These are phyloP conservation scores for Blastocystis sp. DNA, from an alignment of 352 stramenopile genomes.

Conservation along the genomic window DNA sequence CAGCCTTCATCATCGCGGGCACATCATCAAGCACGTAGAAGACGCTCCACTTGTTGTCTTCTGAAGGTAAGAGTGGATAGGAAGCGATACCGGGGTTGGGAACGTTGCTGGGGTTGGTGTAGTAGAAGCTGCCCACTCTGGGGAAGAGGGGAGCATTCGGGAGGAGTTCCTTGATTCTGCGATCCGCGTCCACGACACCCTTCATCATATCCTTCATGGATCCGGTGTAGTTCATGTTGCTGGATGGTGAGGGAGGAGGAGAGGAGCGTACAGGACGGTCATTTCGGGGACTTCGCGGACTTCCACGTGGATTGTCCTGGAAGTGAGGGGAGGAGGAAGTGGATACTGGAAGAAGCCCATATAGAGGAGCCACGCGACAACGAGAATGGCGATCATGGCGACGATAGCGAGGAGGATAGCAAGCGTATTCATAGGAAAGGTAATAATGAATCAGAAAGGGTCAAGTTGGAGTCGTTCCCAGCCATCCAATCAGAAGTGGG, in stretches of 20 bases:
- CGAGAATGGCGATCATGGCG: not conserved
- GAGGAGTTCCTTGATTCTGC: not conserved
- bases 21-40: slow-evolving; percentile 29
- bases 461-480: not conserved
- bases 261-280: slow-evolving; percentile 1
- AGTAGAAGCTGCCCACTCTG: slow-evolving; percentile 6
- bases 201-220: not conserved
- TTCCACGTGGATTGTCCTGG: not conserved
- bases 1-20: not conserved
- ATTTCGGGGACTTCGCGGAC: slow-evolving; percentile 6
- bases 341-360: slow-evolving; percentile 2
- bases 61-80: not conserved
- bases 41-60: slow-evolving; percentile 26
- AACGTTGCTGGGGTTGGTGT: slow-evolving; percentile 1
- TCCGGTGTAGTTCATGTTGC: slow-evolving; percentile 48
- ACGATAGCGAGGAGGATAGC: not conserved
- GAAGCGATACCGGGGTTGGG: not conserved
- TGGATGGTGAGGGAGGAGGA: not conserved
- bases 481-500: not conserved
- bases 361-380: not conserved
- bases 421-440: not conserved
- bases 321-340: not conserved
- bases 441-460: not conserved
- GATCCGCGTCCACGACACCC: not conserved
- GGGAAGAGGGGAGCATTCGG: not conserved